These are phyloP conservation scores for Skeletonema potamos DNA, from an alignment of 108 stramenopile genomes.

Conservation along the genomic window DNA sequence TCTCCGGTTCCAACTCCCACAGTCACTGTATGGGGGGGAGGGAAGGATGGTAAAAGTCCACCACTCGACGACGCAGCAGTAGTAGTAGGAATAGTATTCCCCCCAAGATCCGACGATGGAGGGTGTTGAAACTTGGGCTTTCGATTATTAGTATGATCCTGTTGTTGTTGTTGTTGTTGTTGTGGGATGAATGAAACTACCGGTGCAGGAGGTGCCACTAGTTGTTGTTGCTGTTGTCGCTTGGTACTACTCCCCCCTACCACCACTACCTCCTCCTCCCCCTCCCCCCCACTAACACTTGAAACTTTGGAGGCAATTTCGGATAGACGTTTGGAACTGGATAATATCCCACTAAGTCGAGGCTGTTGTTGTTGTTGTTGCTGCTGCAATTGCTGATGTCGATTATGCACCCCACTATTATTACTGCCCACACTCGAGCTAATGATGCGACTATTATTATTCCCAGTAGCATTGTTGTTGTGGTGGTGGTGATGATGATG, in stretches of 20 bases:
- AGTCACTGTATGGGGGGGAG: not conserved
- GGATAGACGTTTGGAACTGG: constrained; percentile 10
- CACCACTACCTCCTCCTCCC: not conserved
- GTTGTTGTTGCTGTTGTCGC: not conserved
- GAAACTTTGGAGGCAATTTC: constrained; percentile 19
- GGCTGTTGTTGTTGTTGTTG: not conserved
- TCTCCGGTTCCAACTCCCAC: too few relatives aligned
- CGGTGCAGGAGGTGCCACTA: not conserved
- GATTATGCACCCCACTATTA: too few relatives aligned
- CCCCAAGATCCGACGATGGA: not conserved
- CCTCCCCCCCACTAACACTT: not conserved
- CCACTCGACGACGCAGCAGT: too few relatives aligned
- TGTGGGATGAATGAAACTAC: not conserved
- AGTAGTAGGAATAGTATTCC: too few relatives aligned
- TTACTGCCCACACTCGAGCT: too few relatives aligned
- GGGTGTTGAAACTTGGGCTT: not conserved
- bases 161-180: not conserved
- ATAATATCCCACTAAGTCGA: not conserved
- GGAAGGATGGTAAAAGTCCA: not conserved
- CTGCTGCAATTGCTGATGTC: not conserved
- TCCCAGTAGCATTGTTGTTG: not conserved
- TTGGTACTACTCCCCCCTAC: not conserved
- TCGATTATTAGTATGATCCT: not conserved
- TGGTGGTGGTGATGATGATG: not conserved
- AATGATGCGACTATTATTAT: too few relatives aligned